A percentile compares a stretch with the other conserved stretches of the same genome.
Evolutionary conservation across 106 monocot species (phyloP).

Genomic region (Dactylorhiza incarnata): DNA sequence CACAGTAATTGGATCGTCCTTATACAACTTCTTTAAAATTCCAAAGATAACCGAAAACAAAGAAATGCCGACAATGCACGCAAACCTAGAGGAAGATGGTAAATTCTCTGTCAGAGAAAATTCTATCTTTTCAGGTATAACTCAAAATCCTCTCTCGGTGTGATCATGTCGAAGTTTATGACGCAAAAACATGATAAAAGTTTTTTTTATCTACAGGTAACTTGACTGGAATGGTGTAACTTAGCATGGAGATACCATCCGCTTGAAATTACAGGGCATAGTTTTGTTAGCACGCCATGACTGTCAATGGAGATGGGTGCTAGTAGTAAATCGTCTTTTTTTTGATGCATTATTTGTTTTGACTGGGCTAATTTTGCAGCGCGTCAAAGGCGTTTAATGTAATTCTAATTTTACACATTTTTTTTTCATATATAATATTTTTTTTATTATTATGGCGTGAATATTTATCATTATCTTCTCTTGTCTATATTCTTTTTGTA

Average conservation of each 20-base stretch:
- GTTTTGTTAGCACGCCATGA: too few species aligned
- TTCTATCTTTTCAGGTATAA: background rate
- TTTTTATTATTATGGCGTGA: too few species aligned
- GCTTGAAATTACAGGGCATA: too few species aligned
- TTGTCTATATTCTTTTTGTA: too few species aligned
- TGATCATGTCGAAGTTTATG: background rate
- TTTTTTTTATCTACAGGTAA: background rate
- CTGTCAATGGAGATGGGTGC: too few species aligned
- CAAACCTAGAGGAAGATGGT: background rate
- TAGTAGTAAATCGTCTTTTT: too few species aligned
- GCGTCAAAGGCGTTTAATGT: too few species aligned
- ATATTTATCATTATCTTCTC: too few species aligned
- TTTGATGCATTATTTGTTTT: too few species aligned
- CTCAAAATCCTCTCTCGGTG: background rate
- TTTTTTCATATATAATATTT: too few species aligned
- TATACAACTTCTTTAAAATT: slow-evolving; percentile 12
- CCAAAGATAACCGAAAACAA: background rate
- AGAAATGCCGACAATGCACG: background rate
- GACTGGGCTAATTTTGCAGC: too few species aligned
- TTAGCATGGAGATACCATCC: background rate
- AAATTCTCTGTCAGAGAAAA: background rate
- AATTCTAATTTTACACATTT: too few species aligned
- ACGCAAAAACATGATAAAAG: background rate
- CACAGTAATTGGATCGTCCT: slow-evolving; percentile 5
- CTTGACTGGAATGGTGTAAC: background rate